Evolutionary conservation across 2,329 filamentous ascomycete species (phyloP).

Genomic region (Neofusicoccum kwambonambiense): DNA sequence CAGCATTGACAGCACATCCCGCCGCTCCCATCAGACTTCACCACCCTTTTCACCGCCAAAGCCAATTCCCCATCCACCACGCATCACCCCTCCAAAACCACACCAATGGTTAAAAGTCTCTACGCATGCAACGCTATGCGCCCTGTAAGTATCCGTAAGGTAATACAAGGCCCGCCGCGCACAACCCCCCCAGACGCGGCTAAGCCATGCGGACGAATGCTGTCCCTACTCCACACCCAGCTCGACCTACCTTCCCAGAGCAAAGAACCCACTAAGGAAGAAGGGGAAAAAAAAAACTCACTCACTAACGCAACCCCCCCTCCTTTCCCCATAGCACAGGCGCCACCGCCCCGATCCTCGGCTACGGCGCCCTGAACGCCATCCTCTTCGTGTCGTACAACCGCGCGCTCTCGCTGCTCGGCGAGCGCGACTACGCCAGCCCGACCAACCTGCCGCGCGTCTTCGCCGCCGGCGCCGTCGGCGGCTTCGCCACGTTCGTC

Average conservation of each 20-base stretch:
- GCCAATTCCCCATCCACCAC: no score
- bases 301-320: not conserved
- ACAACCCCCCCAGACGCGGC: no score
- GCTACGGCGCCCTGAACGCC: slow-evolving; percentile 88
- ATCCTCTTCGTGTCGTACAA: slow-evolving; percentile 91
- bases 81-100: no score
- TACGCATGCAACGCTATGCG: no score
- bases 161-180: no score
- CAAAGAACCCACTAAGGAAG: not conserved
- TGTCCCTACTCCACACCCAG: no score
- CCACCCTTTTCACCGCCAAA: not conserved
- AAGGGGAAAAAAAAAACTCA: not conserved
- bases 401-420: slow-evolving; percentile 67
- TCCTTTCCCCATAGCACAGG: slow-evolving; percentile 46
- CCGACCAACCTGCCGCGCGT: slow-evolving; percentile 58
- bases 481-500: slow-evolving; percentile 81
- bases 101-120: no score
- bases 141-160: no score
- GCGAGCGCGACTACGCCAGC: slow-evolving; percentile 25
- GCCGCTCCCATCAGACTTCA: not conserved
- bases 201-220: no score
- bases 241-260: no score
- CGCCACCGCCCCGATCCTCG: slow-evolving; percentile 79
- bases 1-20: not conserved
- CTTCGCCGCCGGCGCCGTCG: slow-evolving; percentile 76